These are phyloP conservation scores for Linnemannia hyalina DNA, from an alignment of 192 early-diverging fungal genomes.

Conservation along the genomic window DNA sequence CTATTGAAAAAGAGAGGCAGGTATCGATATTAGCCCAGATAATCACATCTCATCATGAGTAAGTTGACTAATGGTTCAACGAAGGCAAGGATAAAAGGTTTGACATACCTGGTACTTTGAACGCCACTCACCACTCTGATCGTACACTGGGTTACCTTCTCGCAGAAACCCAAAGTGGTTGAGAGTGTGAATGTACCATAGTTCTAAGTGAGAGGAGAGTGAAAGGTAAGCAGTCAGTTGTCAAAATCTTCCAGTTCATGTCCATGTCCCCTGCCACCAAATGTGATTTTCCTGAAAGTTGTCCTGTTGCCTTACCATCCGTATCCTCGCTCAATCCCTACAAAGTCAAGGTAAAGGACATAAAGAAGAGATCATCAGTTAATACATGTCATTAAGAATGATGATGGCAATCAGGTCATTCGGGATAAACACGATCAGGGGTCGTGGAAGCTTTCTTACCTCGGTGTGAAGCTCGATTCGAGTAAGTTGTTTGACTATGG, in stretches of 20 bases:
- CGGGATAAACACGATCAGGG: neutral
- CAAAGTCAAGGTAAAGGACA: neutral
- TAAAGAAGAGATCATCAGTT: neutral
- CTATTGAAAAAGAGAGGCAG: neutral
- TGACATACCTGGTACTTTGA: constrained; percentile 35
- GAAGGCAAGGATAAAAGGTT: neutral
- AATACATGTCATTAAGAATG: neutral
- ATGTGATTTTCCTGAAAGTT: neutral
- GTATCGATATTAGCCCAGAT: neutral
- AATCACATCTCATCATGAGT: too few species aligned
- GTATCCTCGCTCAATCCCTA: constrained; percentile 39
- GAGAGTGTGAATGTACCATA: constrained; percentile 41
- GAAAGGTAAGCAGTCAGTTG: neutral
- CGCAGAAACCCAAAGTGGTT: constrained; percentile 36
- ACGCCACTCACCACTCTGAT: constrained; percentile 46
- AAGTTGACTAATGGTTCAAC: neutral
- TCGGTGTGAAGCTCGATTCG: constrained; percentile 46
- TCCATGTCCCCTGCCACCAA: neutral
- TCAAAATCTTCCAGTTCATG: neutral
- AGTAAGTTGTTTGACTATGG: constrained; percentile 38
- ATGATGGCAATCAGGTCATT: neutral
- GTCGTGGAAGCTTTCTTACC: neutral
- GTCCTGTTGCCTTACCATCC: constrained; percentile 21
- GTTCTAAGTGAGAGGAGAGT: neutral
- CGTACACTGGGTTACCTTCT: constrained; percentile 13